Evolutionary conservation across 331 rosid species (phyloP).

Genomic region (Dryas integrifolia): DNA sequence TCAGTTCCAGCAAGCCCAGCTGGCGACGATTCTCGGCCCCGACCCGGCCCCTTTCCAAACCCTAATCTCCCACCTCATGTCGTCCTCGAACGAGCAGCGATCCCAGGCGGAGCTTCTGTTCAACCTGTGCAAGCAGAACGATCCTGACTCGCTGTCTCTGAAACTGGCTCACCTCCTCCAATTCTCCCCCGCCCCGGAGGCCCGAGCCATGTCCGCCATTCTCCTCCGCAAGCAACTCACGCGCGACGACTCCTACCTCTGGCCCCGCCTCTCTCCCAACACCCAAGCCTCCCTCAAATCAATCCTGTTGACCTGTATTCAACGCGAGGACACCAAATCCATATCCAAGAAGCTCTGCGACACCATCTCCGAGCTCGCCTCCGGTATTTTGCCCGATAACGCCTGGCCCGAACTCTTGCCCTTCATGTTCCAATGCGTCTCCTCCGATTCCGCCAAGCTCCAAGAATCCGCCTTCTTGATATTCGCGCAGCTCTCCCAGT

Average conservation of each 20-base stretch:
- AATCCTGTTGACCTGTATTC: conserved; percentile 67
- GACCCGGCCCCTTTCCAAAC: conserved; percentile 75
- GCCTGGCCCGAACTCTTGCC: conserved; percentile 91
- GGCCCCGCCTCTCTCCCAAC: conserved; percentile 66
- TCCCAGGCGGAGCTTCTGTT: conserved; percentile 83
- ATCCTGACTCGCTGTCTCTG: conserved; percentile 74
- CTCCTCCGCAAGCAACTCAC: conserved; percentile 93
- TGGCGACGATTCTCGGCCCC: conserved; percentile 80
- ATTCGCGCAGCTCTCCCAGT: conserved; percentile 90
- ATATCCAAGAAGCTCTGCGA: conserved; percentile 84
- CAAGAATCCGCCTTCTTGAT: conserved; percentile 86
- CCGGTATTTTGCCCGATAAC: conserved; percentile 79
- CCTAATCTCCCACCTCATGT: conserved; percentile 84
- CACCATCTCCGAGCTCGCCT: conserved; percentile 90
- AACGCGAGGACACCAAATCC: conserved; percentile 63
- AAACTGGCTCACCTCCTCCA: conserved; percentile 91
- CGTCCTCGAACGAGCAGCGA: conserved; percentile 85
- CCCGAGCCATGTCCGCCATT: conserved; percentile 91
- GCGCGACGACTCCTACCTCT: conserved; percentile 81
- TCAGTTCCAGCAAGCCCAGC: conserved; percentile 82
- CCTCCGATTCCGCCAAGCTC: conserved; percentile 70
- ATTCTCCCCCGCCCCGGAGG: conserved; percentile 64
- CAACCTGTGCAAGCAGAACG: conserved; percentile 91
- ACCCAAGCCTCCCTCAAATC: conserved; percentile 74
- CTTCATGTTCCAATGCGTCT: conserved; percentile 87